A percentile compares a stretch with the other conserved stretches of the same genome.
Evolutionary conservation across 2,329 filamentous ascomycete species (phyloP).

Genomic region (Aspergillus fischeri): DNA sequence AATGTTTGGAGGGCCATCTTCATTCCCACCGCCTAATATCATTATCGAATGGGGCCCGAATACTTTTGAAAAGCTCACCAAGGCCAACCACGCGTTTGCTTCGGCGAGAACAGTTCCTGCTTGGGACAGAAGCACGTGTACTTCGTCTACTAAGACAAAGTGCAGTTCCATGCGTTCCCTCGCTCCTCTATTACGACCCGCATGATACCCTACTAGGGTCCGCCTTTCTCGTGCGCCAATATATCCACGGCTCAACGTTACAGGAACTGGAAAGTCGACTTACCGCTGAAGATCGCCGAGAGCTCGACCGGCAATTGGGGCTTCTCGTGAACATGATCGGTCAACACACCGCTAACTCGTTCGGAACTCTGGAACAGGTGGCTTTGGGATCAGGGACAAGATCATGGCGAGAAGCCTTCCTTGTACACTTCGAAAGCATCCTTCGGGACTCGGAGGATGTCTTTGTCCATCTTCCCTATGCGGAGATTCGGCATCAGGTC

Average conservation of each 20-base stretch:
- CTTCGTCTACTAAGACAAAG: slow-evolving; percentile 34
- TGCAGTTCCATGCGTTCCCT: slow-evolving; percentile 33
- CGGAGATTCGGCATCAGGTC: slow-evolving; percentile 50
- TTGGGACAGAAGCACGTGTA: slow-evolving; percentile 39
- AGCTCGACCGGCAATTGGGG: slow-evolving; percentile 35
- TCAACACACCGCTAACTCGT: slow-evolving; percentile 44
- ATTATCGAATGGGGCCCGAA: slow-evolving; percentile 35
- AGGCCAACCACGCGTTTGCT: slow-evolving; percentile 34
- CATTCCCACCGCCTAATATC: slow-evolving; percentile 33
- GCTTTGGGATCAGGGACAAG: slow-evolving; percentile 41
- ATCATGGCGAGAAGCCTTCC: slow-evolving; percentile 54
- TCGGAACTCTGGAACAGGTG: slow-evolving; percentile 49
- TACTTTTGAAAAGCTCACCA: slow-evolving; percentile 37
- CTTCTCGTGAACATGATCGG: slow-evolving; percentile 40
- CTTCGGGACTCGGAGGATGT: slow-evolving; percentile 57
- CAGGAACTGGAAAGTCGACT: slow-evolving; percentile 28
- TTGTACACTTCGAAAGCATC: slow-evolving; percentile 48
- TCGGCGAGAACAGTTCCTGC: slow-evolving; percentile 35
- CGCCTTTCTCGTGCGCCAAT: slow-evolving; percentile 37
- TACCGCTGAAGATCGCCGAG: slow-evolving; percentile 24
- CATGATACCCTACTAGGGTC: slow-evolving; percentile 23
- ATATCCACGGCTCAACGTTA: slow-evolving; percentile 31
- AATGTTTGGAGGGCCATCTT: slow-evolving; percentile 27
- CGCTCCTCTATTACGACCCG: slow-evolving; percentile 35
- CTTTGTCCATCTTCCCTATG: slow-evolving; percentile 54